A percentile compares a stretch with the other conserved stretches of the same genome.
Conservation (phyloP, 2,329 filamentous ascomycete species). For the Trichoderma sp. region DNA sequence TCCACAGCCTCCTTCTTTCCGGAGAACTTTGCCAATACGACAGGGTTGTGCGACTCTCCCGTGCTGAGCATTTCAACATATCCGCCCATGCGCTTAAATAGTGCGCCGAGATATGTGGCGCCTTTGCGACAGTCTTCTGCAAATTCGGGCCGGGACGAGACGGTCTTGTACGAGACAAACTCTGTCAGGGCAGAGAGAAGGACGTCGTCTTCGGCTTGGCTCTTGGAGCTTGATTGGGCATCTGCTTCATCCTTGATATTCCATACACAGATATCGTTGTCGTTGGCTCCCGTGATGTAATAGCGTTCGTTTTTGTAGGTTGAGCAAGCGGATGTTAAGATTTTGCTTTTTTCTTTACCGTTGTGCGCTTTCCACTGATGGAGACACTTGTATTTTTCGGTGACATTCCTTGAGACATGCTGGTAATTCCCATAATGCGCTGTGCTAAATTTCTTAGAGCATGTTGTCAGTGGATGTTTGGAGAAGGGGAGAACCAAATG, state of each 20-base stretch:
- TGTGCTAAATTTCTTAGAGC: constrained; percentile 62
- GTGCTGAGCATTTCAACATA: constrained; percentile 89
- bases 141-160: constrained; percentile 84
- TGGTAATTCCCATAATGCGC: constrained; percentile 63
- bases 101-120: constrained; percentile 82
- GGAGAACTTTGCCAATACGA: constrained; percentile 88
- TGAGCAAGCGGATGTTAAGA: constrained; percentile 79
- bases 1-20: constrained; percentile 68
- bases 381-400: constrained; percentile 80
- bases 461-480: constrained; percentile 15
- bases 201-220: constrained; percentile 48
- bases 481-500: rapidly evolving
- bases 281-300: constrained; percentile 94
- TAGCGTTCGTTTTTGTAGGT: constrained; percentile 71
- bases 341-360: constrained; percentile 82
- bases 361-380: constrained; percentile 80
- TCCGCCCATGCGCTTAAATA: constrained; percentile 91
- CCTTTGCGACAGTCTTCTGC: constrained; percentile 90
- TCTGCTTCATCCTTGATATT: constrained; percentile 56
- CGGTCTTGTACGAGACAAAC: constrained; percentile 88
- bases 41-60: constrained; percentile 76
- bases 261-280: constrained; percentile 88
- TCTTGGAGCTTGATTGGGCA: constrained; percentile 35
- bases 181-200: constrained; percentile 74
- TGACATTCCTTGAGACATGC: constrained; percentile 56